A percentile compares a stretch with the other conserved stretches of the same genome.
phyloP scores from a whole-genome alignment of 179 eudicot genomes.

The Silene coronaria region DNA sequence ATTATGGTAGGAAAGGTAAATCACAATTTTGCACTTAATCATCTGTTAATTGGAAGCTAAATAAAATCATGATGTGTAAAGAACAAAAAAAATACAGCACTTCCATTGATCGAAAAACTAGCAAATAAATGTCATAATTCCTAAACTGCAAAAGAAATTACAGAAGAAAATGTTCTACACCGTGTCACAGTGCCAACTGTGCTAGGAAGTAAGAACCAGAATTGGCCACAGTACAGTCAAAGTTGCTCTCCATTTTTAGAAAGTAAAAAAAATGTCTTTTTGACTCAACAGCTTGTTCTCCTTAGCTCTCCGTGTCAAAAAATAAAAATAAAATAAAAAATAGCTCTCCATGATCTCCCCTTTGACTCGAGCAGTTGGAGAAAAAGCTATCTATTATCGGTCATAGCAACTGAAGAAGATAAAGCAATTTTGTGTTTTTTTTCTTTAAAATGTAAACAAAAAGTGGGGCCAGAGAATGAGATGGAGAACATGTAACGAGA shows the following conservation, averaged over 20 bases:
- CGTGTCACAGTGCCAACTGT: background rate
- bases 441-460: too few relatives aligned
- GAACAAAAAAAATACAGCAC: background rate
- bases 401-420: too few relatives aligned
- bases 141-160: background rate
- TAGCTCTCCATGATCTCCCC: background rate
- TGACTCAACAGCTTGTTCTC: background rate
- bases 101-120: background rate
- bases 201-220: background rate
- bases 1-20: slow-evolving; percentile 3
- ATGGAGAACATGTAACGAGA: background rate
- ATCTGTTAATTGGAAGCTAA: background rate
- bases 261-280: too few relatives aligned
- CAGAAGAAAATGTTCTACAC: background rate
- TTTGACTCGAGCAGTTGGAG: background rate
- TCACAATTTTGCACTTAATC: background rate
- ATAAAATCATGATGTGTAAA: background rate
- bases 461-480: background rate
- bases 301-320: background rate
- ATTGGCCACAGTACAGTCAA: background rate
- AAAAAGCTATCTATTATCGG: background rate
- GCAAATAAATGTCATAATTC: background rate
- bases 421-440: too few relatives aligned
- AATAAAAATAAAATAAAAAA: too few relatives aligned
- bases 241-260: too few relatives aligned